Evolutionary conservation across 805 yeast genomes (phyloP), one percentile per base, ranked within the genome.

Genomic region (Grigorovia humatica): DNA sequence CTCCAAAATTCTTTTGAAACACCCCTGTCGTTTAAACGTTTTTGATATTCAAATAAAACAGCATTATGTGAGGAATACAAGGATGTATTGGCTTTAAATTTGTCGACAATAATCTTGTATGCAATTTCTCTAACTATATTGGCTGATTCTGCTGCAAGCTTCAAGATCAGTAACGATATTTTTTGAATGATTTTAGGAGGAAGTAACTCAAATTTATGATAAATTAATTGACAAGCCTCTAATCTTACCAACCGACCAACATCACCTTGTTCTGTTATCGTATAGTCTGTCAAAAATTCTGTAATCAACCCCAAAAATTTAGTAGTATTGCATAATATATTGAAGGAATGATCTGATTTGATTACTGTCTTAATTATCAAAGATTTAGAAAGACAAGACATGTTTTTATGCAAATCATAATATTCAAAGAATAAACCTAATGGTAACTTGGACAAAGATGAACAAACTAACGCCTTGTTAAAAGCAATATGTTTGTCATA

Each of bases 191-290:
- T 12, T 12, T 18, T 7, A 1, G 9, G 9, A 19, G 40, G 15
- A 13, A 41, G 38, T 2, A 48, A 48, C 2, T 15, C n/a, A 8
- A 45, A 42, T 55, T 75, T 72, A 1, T 57, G 44, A 0, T 54
- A 49, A 0, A 82, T 63, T 2, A 80, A 59, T 6, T 57, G 41
- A 2, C 85, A 62, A 1, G 82, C 71, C 0, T 82, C 74, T 1
- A 62, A 55, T 47, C 98, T 70, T 1, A 88, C 77, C 58, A 80
- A 76, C 47, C 87, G 79, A 1, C 98, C 98, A n/a, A 89, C 90
- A 68, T 90, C 98, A 9, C 98, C 98, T 60, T 87, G 85, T 29
- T 79, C 79, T 0, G 91, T 85, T 1, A 77, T 69, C 0, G 95
- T 79, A 63, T 89, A 88, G 59, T 90, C 96, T 55, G 83, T 82